These are phyloP conservation scores for Allium cepa DNA, from an alignment of 106 monocot genomes.

Conservation along the genomic window DNA sequence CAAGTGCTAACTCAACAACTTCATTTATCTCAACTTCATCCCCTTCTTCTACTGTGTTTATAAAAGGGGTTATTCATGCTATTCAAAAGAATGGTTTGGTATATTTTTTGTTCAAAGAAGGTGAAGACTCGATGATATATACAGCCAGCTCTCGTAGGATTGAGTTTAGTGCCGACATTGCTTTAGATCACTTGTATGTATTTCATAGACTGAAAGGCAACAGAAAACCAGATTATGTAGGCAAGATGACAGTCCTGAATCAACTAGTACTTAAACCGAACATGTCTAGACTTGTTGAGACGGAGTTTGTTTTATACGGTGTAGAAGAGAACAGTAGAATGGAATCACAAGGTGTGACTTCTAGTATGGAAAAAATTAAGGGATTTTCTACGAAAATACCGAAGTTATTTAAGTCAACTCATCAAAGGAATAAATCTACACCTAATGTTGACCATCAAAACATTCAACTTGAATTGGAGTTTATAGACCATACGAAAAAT, in stretches of 20 bases:
- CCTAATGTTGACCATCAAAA: constrained; percentile 10
- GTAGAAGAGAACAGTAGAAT: constrained; percentile 7
- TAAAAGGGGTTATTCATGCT: constrained; percentile 37
- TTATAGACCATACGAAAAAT: constrained; percentile 5
- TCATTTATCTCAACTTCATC: constrained; percentile 20
- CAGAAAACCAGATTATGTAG: constrained; percentile 24
- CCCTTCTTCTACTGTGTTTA: constrained; percentile 8
- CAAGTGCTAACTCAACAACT: constrained; percentile 18
- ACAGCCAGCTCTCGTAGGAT: constrained; percentile 37
- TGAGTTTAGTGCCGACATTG: constrained; percentile 20
- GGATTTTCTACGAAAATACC: constrained; percentile 33
- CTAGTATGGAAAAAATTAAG: constrained; percentile 20
- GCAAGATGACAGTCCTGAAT: constrained; percentile 74
- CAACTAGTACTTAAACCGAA: constrained; percentile 33
- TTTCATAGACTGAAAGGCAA: constrained; percentile 24
- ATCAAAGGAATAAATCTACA: constrained; percentile 20
- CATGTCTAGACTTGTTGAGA: constrained; percentile 29
- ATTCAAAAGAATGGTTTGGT: constrained; percentile 34
- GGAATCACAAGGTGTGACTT: constrained; percentile 20
- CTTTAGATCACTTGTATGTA: constrained; percentile 46
- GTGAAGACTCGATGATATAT: constrained; percentile 19
- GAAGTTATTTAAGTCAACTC: constrained; percentile 26
- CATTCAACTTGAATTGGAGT: constrained; percentile 13
- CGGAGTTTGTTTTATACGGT: constrained; percentile 69
- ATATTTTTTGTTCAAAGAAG: constrained; percentile 35